A percentile compares a stretch with the other conserved stretches of the same genome.
These are phyloP conservation scores for Brassica balearica DNA, from an alignment of 441 rosid species.

Conservation along the genomic window DNA sequence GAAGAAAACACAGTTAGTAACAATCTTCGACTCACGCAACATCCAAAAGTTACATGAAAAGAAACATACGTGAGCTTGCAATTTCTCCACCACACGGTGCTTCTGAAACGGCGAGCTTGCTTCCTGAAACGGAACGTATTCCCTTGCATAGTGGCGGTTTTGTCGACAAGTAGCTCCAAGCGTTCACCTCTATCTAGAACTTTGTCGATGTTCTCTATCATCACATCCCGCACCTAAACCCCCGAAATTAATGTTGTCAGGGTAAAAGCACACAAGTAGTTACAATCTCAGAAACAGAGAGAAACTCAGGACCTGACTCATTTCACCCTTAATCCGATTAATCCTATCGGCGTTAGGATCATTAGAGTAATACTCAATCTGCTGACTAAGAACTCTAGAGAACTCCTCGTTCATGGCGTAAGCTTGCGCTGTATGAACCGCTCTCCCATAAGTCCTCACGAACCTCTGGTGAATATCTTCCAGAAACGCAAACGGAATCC, in stretches of 20 bases:
- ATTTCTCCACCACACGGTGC: conserved; percentile 91
- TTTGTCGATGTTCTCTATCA: conserved; percentile 96
- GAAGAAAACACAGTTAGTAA: conserved; percentile 21
- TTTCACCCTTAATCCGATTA: conserved; percentile 89
- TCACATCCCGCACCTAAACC: conserved; percentile 79
- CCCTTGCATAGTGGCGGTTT: conserved; percentile 94
- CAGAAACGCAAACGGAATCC: conserved; percentile 94
- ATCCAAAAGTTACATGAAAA: conserved; percentile 7
- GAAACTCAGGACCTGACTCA: conserved; percentile 73
- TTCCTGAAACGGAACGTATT: conserved; percentile 93
- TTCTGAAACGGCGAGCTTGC: conserved; percentile 93
- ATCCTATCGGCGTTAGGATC: conserved; percentile 94
- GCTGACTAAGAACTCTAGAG: conserved; percentile 92
- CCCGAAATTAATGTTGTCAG: not conserved
- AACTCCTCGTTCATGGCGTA: conserved; percentile 99
- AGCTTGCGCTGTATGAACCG: conserved; percentile 82
- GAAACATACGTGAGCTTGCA: conserved; percentile 84
- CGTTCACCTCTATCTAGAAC: conserved; percentile 98
- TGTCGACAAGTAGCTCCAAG: conserved; percentile 91
- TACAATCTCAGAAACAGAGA: conserved; percentile 13
- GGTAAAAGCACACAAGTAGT: not conserved
- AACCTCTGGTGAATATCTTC: conserved; percentile 98
- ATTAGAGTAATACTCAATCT: conserved; percentile 85
- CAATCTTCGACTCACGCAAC: not conserved
- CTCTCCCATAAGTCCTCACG: conserved; percentile 81